Evolutionary conservation across 2,329 filamentous ascomycete species (phyloP).

Genomic region (Cercospora brassicicola): DNA sequence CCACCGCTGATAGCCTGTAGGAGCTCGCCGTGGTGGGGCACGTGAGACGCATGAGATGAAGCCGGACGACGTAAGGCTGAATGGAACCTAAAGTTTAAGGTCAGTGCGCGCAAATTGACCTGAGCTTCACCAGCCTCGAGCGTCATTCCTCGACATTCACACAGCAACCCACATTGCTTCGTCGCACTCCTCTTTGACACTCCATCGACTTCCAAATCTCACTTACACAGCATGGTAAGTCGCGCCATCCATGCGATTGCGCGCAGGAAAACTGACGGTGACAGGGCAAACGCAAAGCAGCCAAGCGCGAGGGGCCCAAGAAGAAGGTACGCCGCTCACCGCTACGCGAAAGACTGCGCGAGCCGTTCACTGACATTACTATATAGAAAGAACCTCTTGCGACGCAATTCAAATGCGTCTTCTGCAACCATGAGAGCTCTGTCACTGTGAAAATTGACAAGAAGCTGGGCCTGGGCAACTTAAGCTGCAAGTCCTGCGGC

Average conservation of each 20-base stretch:
- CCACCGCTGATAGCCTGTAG: constrained; percentile 17
- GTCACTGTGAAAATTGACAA: constrained; percentile 91
- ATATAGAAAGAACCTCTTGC: constrained; percentile 58
- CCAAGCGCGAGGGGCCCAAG: constrained; percentile 72
- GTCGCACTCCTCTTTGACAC: background rate
- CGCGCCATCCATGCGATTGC: background rate
- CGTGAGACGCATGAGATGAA: background rate
- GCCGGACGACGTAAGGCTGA: background rate
- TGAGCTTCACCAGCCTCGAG: background rate
- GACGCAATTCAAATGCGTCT: constrained; percentile 91
- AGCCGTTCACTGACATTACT: background rate
- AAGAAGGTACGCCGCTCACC: constrained; percentile 57
- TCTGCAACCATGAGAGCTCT: constrained; percentile 96
- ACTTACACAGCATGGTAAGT: background rate
- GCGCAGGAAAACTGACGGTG: background rate
- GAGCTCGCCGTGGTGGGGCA: constrained; percentile 12
- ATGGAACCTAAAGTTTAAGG: background rate
- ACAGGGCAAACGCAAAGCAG: constrained; percentile 86
- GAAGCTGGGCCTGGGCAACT: constrained; percentile 79
- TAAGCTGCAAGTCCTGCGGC: constrained; percentile 89
- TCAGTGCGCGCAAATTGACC: background rate
- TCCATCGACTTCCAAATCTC: background rate
- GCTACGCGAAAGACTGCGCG: background rate
- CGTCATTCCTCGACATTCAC: background rate
- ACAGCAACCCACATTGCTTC: background rate